These are phyloP conservation scores for Boletus rex-veris DNA, from an alignment of 768 basidiomycete species.

Conservation along the genomic window DNA sequence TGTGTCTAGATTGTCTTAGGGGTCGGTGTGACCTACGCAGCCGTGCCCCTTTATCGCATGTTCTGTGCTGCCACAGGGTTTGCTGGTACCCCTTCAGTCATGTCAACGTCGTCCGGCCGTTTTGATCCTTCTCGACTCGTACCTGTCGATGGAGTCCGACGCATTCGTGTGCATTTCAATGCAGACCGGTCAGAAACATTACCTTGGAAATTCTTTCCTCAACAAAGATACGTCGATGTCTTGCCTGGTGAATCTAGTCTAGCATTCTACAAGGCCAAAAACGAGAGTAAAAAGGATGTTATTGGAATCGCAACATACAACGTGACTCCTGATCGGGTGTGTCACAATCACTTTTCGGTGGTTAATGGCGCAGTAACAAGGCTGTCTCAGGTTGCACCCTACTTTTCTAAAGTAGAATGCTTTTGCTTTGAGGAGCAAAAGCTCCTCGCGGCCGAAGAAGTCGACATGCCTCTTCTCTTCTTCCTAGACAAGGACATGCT, in stretches of 20 bases:
- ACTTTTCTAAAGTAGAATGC: constrained; percentile 99
- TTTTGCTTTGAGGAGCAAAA: constrained; percentile 99
- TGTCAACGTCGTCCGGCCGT: constrained; percentile 54
- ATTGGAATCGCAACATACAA: constrained; percentile 99
- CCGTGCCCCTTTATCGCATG: constrained; percentile 95
- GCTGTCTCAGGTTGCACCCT: constrained; percentile 71
- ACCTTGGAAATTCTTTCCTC: constrained; percentile 91
- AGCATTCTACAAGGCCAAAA: constrained; percentile 94
- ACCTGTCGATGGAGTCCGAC: constrained; percentile 59
- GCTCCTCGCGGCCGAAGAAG: constrained; percentile 90
- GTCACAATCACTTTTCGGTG: constrained; percentile 23
- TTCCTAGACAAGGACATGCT: constrained; percentile 98
- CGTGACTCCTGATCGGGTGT: constrained; percentile 93
- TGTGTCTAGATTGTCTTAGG: constrained; percentile 70
- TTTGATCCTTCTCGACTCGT: constrained; percentile 85
- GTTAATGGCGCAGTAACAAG: background rate
- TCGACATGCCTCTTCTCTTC: constrained; percentile 97
- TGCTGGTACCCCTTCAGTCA: constrained; percentile 89
- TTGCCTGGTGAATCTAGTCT: constrained; percentile 94
- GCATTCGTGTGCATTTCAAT: constrained; percentile 95
- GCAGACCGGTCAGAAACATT: constrained; percentile 86
- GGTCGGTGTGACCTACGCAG: constrained; percentile 89
- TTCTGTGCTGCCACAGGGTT: constrained; percentile 99
- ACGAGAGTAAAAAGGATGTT: constrained; percentile 78
- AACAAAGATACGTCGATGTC: constrained; percentile 86